Percentiles rank a stretch among this genome's conserved stretches.
Evolutionary conservation across 768 basidiomycete genomes (phyloP).

Genomic region (Fomitopsis serialis): DNA sequence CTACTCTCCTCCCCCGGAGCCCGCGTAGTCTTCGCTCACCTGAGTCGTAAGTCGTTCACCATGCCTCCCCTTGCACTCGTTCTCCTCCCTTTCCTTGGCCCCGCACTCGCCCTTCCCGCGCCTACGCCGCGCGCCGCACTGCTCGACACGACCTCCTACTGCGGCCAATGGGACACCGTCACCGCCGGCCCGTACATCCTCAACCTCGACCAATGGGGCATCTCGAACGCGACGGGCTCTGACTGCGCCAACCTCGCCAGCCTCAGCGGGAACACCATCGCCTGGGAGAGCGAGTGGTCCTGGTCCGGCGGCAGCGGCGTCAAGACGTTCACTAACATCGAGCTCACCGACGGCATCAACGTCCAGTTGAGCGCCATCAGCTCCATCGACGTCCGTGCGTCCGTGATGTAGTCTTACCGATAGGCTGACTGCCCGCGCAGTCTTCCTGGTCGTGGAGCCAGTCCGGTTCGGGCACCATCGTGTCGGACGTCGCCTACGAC

Average conservation of each 20-base stretch:
- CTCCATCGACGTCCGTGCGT: conserved; percentile 42
- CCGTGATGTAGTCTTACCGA: not conserved
- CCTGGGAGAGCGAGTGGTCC: conserved; percentile 48
- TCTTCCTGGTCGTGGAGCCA: conserved; percentile 55
- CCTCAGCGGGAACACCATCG: conserved; percentile 34
- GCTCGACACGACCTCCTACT: conserved; percentile 23
- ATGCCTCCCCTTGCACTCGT: conserved; percentile 3
- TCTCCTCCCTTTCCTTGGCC: conserved; percentile 5
- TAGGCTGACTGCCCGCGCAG: conserved; percentile 24
- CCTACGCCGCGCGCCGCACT: conserved; percentile 3
- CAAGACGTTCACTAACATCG: conserved; percentile 60
- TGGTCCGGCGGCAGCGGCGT: conserved; percentile 50
- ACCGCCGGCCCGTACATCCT: conserved; percentile 42
- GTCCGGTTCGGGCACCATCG: conserved; percentile 32
- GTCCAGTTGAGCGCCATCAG: conserved; percentile 47
- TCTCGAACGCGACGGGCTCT: conserved; percentile 35
- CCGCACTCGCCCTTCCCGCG: not conserved
- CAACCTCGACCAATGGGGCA: conserved; percentile 44
- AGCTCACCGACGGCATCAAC: conserved; percentile 46
- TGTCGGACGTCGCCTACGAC: conserved; percentile 58
- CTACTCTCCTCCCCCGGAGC: too few relatives aligned
- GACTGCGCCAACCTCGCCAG: conserved; percentile 46
- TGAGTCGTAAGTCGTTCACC: not conserved
- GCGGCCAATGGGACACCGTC: conserved; percentile 50
- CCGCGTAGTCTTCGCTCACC: too few relatives aligned